A percentile compares a stretch with the other conserved stretches of the same genome.
Conservation (phyloP, 2,329 filamentous ascomycete genomes). For the Fusarium temperatum region DNA sequence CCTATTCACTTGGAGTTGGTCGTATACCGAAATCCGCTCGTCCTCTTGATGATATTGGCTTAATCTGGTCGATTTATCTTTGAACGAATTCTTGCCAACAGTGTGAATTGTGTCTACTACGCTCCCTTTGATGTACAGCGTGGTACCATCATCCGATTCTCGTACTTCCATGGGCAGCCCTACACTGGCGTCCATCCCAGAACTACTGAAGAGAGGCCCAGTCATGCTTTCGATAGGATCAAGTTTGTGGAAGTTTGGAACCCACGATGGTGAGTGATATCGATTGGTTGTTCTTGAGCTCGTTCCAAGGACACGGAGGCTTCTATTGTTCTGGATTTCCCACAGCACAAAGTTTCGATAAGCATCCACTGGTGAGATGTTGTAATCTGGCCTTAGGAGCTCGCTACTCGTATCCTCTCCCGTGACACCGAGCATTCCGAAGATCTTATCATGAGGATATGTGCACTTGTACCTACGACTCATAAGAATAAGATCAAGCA, state of each 20-base stretch:
- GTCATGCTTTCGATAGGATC: background rate
- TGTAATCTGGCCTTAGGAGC: background rate
- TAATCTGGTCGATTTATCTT: accelerated
- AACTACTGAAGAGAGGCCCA: accelerated
- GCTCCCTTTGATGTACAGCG: accelerated
- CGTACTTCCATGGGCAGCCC: accelerated
- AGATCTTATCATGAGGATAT: background rate
- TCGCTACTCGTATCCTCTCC: accelerated
- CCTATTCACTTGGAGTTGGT: background rate
- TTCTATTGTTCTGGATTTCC: accelerated
- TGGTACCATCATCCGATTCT: accelerated
- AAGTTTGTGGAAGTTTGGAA: background rate
- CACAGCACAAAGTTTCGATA: accelerated
- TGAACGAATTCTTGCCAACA: background rate
- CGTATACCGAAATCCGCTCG: accelerated
- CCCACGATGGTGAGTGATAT: too few relatives aligned
- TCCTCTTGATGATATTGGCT: accelerated
- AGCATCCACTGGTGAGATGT: accelerated
- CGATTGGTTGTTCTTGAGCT: too few relatives aligned
- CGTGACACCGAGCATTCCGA: accelerated
- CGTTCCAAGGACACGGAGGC: background rate
- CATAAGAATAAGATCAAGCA: too few relatives aligned
- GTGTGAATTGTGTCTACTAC: background rate
- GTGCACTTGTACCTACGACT: background rate
- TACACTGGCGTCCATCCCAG: background rate